Conservation (phyloP, 805 yeast species). For the Kazachstania martiniae region DNA sequence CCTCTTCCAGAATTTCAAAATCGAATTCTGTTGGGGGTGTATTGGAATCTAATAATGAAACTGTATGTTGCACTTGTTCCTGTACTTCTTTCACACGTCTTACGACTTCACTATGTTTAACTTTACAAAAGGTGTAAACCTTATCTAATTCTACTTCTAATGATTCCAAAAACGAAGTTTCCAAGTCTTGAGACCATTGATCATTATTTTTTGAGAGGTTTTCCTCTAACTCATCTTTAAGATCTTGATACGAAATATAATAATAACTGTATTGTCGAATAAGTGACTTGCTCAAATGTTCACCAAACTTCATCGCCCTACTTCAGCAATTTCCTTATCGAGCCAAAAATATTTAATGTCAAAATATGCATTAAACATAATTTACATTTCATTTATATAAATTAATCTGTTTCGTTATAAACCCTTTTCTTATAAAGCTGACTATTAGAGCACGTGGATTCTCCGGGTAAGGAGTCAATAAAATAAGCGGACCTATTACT, state of each 20-base stretch:
- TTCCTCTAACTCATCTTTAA: constrained; percentile 69
- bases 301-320: constrained; percentile 98
- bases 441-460: no score
- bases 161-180: constrained; percentile 65
- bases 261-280: constrained; percentile 86
- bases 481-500: no score
- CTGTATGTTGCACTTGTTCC: constrained; percentile 55
- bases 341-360: no score
- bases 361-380: no score
- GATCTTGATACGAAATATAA: constrained; percentile 84
- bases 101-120: constrained; percentile 75
- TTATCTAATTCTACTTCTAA: constrained; percentile 84
- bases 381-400: no score
- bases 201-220: constrained; percentile 44
- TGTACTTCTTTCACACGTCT: constrained; percentile 81
- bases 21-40: constrained; percentile 50
- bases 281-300: constrained; percentile 77
- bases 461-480: no score
- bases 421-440: no score
- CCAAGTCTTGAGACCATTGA: constrained; percentile 67
- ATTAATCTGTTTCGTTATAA: no score
- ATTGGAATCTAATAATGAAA: constrained; percentile 41
- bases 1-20: constrained; percentile 66
- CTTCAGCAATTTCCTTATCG: no score
- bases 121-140: constrained; percentile 82